Evolutionary conservation across 2,329 filamentous ascomycete genomes (phyloP).

Genomic region (Emydomyces testavorans): DNA sequence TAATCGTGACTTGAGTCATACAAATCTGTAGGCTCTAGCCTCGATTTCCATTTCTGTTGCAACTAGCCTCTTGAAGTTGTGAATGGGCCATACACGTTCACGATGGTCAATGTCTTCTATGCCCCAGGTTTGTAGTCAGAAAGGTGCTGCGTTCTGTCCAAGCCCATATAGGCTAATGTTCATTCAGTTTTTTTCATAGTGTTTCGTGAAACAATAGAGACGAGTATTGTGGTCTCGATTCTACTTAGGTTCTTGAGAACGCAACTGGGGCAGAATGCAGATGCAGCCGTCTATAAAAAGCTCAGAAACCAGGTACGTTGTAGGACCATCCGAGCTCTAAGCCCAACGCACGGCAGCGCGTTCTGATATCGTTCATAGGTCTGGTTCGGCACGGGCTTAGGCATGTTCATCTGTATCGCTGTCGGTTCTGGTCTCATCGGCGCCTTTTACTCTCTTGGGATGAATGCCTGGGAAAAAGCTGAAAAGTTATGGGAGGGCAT

Average conservation of each 20-base stretch:
- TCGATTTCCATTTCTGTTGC: too few species aligned
- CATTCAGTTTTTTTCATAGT: slow-evolving; percentile 13
- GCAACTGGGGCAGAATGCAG: slow-evolving; percentile 7
- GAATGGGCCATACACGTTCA: not conserved
- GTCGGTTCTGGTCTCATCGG: slow-evolving; percentile 12
- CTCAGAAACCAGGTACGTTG: slow-evolving; percentile 11
- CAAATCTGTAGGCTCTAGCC: too few species aligned
- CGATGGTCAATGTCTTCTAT: slow-evolving; percentile 14
- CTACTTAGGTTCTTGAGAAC: slow-evolving; percentile 9
- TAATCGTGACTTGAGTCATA: too few species aligned
- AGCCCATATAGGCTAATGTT: not conserved
- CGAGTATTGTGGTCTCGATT: slow-evolving; percentile 12
- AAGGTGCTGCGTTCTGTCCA: not conserved
- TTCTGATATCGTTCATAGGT: not conserved
- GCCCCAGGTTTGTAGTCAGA: slow-evolving; percentile 7
- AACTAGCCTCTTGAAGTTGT: not conserved
- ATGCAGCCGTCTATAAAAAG: slow-evolving; percentile 8
- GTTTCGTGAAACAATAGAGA: slow-evolving; percentile 14
- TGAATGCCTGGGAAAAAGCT: slow-evolving; percentile 11
- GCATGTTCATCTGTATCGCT: slow-evolving; percentile 10
- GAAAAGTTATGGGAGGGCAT: slow-evolving; percentile 13
- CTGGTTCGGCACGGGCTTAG: slow-evolving; percentile 10
- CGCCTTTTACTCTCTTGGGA: slow-evolving; percentile 13
- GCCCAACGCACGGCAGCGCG: not conserved
- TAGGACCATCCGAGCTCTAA: not conserved